Evolutionary conservation across 2,329 filamentous ascomycete genomes (phyloP).

Genomic region (Aspergillus viridinutans): DNA sequence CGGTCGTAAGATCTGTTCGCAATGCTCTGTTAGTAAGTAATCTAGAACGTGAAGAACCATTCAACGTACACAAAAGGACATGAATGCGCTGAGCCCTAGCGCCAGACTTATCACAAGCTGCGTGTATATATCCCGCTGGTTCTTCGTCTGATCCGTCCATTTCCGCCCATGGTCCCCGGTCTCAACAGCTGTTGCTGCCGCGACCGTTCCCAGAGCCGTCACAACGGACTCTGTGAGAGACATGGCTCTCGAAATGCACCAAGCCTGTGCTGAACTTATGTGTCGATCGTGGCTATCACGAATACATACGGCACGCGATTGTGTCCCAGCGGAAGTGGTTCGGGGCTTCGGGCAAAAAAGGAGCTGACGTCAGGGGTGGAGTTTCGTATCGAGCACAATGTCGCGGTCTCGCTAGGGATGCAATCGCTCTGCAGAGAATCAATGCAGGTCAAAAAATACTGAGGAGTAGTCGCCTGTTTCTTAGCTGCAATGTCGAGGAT

Average conservation of each 20-base stretch:
- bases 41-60: not conserved
- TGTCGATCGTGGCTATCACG: conserved; percentile 1
- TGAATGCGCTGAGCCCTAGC: conserved; percentile 41
- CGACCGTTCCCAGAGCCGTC: conserved; percentile 17
- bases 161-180: conserved; percentile 16
- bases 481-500: not conserved
- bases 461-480: not conserved
- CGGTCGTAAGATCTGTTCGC: conserved; percentile 68
- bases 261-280: not conserved
- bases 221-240: conserved; percentile 27
- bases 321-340: conserved; percentile 5
- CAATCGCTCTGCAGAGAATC: not conserved
- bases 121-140: conserved; percentile 40
- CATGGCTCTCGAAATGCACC: conserved; percentile 19
- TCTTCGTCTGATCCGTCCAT: conserved; percentile 29
- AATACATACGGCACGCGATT: conserved; percentile 13
- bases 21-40: conserved; percentile 9
- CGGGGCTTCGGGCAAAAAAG: conserved; percentile 9
- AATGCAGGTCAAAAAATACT: not conserved
- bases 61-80: conserved; percentile 43
- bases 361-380: conserved; percentile 25
- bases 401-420: not conserved
- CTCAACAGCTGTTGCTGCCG: conserved; percentile 18
- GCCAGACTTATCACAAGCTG: conserved; percentile 43
- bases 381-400: conserved; percentile 3